A percentile compares a stretch with the other conserved stretches of the same genome.
phyloP scores from a whole-genome alignment of 495 filamentous ascomycete species.

The Neurospora sp. region DNA sequence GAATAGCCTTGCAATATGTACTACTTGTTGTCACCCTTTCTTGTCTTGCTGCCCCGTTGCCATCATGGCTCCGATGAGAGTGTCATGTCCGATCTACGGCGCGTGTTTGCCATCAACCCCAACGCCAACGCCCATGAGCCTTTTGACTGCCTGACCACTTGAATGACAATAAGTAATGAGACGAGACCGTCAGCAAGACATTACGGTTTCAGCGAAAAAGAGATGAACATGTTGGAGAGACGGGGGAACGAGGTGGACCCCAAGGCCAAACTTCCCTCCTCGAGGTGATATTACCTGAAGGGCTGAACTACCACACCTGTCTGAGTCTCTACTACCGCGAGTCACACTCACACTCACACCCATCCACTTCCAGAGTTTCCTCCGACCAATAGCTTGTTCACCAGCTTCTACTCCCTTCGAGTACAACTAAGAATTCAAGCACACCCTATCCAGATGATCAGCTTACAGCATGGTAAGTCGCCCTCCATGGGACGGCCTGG shows the following conservation, averaged over 20 bases:
- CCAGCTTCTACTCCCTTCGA: not conserved
- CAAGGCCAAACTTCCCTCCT: not conserved
- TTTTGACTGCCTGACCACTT: not conserved
- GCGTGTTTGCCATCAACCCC: not conserved
- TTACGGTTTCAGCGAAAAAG: not conserved
- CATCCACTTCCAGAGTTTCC: not conserved
- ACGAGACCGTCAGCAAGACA: not conserved
- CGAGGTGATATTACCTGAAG: not conserved
- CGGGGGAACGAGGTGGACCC: not conserved
- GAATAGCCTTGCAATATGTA: not conserved
- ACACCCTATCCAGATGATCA: not conserved
- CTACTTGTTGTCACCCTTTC: not conserved
- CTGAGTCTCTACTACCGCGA: not conserved
- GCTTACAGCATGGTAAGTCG: not conserved
- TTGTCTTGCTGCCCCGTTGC: not conserved
- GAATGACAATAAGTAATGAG: not conserved
- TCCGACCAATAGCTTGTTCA: not conserved
- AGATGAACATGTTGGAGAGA: not conserved
- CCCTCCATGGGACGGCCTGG: not conserved
- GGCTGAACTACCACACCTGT: not conserved
- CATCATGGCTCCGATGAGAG: not conserved
- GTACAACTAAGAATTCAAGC: not conserved
- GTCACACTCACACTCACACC: not conserved
- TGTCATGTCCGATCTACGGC: not conserved
- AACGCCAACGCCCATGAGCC: not conserved